Evolutionary conservation across 306 rosid genomes (phyloP).

Genomic region (Cucurbita argyrosperma): DNA sequence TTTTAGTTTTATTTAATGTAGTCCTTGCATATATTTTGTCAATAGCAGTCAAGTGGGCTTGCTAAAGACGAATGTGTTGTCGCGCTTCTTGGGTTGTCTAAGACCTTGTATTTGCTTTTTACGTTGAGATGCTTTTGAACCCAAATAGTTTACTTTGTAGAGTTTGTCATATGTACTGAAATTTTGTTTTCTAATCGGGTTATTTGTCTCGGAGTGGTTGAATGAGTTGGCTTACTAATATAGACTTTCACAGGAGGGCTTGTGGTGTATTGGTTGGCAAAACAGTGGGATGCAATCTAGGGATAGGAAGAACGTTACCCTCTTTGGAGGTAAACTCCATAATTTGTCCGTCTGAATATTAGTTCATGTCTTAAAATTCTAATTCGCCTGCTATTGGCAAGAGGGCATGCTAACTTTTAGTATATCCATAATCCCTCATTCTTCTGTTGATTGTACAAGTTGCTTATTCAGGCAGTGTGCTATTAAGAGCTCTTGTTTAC

Average conservation of each 20-base stretch:
- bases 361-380: neutral
- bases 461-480: neutral
- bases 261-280: conserved; percentile 99
- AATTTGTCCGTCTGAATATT: neutral
- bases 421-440: neutral
- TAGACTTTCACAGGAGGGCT: conserved; percentile 46
- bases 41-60: neutral
- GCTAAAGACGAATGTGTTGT: neutral
- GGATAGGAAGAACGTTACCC: conserved; percentile 73
- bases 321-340: conserved; percentile 70
- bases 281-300: conserved; percentile 81
- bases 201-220: neutral
- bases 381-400: neutral
- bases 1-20: neutral
- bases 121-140: neutral
- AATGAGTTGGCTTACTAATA: conserved; percentile 4
- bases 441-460: neutral
- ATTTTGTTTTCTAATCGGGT: conserved; percentile 7
- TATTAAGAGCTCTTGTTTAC: neutral
- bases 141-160: neutral
- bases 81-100: neutral
- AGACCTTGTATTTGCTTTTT: neutral
- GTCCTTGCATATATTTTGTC: neutral
- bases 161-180: neutral
- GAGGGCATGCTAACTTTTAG: neutral